Percentiles rank a stretch among this genome's conserved stretches.
phyloP scores from a whole-genome alignment of 176 grass and related monocot genomes.

The Ananas comosus region DNA sequence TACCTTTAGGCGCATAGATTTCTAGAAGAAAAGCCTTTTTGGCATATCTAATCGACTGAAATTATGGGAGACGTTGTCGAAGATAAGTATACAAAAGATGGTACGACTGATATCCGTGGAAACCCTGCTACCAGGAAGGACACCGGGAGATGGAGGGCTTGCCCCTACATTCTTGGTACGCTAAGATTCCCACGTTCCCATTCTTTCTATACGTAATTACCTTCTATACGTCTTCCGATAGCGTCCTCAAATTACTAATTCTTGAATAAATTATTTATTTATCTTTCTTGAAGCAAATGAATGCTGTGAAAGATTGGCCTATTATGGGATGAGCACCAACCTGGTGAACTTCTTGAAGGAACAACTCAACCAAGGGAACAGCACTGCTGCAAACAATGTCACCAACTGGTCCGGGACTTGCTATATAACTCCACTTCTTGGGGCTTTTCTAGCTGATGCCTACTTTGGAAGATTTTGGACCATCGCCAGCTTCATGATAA shows the following conservation, averaged over 20 bases:
- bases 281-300: constrained; percentile 45
- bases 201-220: background rate
- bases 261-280: constrained; percentile 1
- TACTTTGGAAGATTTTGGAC: constrained; percentile 75
- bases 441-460: constrained; percentile 75
- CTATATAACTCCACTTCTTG: constrained; percentile 66
- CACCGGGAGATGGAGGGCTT: constrained; percentile 71
- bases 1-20: too few relatives aligned
- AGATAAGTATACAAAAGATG: constrained; percentile 63
- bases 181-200: background rate
- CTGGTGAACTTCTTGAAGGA: constrained; percentile 71
- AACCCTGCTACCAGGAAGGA: constrained; percentile 44
- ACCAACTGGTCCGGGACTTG: constrained; percentile 71
- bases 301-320: constrained; percentile 71
- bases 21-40: too few relatives aligned
- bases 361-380: constrained; percentile 30
- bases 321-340: constrained; percentile 88
- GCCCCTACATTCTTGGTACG: constrained; percentile 80
- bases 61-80: constrained; percentile 38
- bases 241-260: background rate
- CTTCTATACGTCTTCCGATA: background rate
- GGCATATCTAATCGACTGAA: background rate
- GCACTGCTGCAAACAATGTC: constrained; percentile 52
- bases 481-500: constrained; percentile 70
- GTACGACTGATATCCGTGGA: constrained; percentile 65